Evolutionary conservation across 805 yeast genomes (phyloP).

Genomic region (Priceomyces castillae): DNA sequence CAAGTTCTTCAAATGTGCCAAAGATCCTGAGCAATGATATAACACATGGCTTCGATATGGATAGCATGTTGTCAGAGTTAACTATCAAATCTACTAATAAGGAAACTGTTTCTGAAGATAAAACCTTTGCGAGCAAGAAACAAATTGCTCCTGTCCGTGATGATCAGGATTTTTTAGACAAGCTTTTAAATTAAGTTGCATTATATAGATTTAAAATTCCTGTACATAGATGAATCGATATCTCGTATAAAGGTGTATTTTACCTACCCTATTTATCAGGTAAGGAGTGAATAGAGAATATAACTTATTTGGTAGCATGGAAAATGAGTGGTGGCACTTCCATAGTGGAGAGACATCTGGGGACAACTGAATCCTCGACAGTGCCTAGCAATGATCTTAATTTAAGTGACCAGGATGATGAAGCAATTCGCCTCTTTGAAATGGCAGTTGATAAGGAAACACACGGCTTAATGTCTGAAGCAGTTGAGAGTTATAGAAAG

Average conservation of each 20-base stretch:
- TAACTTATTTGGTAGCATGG: too few species aligned
- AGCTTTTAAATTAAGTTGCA: slow-evolving; percentile 9
- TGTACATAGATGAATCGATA: too few species aligned
- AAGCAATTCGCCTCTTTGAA: slow-evolving; percentile 66
- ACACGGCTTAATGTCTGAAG: slow-evolving; percentile 78
- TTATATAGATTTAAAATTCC: background rate
- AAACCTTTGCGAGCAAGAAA: background rate
- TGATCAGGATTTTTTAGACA: slow-evolving; percentile 16
- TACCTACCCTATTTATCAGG: too few species aligned
- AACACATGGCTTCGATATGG: background rate
- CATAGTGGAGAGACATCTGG: slow-evolving; percentile 2
- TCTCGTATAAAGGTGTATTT: too few species aligned
- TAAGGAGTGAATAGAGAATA: too few species aligned
- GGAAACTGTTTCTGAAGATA: background rate
- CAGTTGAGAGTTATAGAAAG: slow-evolving; percentile 65
- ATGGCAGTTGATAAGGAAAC: slow-evolving; percentile 69
- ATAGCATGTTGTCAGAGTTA: background rate
- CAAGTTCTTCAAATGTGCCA: background rate
- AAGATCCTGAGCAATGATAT: background rate
- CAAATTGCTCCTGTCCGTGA: slow-evolving; percentile 3
- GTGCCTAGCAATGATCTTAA: background rate
- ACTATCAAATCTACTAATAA: background rate
- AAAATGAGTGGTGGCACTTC: slow-evolving; percentile 13
- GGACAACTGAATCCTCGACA: background rate
- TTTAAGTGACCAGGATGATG: slow-evolving; percentile 15